Evolutionary conservation across 768 basidiomycete genomes (phyloP).

Genomic region (Podaxis mareebaensis): DNA sequence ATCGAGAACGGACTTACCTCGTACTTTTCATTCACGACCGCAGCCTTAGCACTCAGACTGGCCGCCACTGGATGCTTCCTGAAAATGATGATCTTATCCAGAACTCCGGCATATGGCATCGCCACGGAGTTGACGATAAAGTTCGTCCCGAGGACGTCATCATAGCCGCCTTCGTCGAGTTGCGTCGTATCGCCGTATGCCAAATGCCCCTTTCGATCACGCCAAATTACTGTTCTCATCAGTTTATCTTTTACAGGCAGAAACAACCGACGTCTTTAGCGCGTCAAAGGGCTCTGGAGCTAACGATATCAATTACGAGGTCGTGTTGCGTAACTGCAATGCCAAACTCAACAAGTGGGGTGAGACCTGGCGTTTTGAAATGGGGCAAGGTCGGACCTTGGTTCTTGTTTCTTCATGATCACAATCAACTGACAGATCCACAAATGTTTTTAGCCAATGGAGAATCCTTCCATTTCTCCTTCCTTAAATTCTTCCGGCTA

Average conservation of each 20-base stretch:
- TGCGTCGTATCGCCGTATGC: constrained; percentile 79
- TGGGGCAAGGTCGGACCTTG: constrained; percentile 56
- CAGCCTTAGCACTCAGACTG: constrained; percentile 84
- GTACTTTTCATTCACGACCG: constrained; percentile 87
- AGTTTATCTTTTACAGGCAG: constrained; percentile 47
- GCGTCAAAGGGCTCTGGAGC: constrained; percentile 43
- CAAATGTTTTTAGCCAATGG: constrained; percentile 53
- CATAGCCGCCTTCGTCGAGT: constrained; percentile 71
- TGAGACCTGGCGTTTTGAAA: constrained; percentile 69
- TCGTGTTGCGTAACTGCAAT: constrained; percentile 72
- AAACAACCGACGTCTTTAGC: constrained; percentile 75
- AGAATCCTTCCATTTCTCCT: constrained; percentile 72
- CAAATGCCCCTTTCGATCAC: constrained; percentile 6
- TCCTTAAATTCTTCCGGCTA: constrained; percentile 74
- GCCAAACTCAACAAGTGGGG: constrained; percentile 72
- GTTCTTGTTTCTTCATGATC: constrained; percentile 6
- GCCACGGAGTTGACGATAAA: constrained; percentile 47
- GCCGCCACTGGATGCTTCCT: constrained; percentile 85
- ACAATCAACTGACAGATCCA: constrained; percentile 4
- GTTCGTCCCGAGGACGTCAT: constrained; percentile 79
- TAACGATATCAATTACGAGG: constrained; percentile 71
- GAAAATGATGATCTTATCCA: constrained; percentile 76
- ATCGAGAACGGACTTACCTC: constrained; percentile 83
- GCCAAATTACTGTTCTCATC: constrained; percentile 7
- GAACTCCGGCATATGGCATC: constrained; percentile 71